Base-by-base conservation (phyloP, 2,329 filamentous ascomycete species). In the Hypoxylon rubiginosum region DNA sequence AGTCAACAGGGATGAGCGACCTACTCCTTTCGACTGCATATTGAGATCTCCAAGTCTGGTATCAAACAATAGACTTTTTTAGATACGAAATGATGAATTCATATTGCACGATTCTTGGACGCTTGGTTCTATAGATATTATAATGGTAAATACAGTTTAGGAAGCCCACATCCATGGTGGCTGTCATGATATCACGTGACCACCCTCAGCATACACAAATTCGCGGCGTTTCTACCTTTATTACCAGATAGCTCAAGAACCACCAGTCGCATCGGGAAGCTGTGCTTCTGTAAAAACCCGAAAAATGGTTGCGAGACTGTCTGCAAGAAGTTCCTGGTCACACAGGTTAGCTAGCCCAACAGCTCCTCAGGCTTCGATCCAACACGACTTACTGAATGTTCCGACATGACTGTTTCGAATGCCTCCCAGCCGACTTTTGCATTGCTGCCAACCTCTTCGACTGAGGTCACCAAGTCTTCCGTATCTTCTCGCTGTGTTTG, bases 321-420 rank as follows among this genome's bases (percentile, higher is more conserved):
- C 34, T 32, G 43, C 45, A 26, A 64, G 24, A 30, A 51, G 28
- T 45, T 55, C 34, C 61, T 64, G 21, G 8, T 51, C 13, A 11
- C 43, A 46, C 24, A 21, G 1, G 36, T 64, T 59, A 64, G 50
- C 50, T 43, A 43, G 41, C 43, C 43, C 19, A 43, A 56, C 26
- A 15, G 15, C 32, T 9, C 21, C 45, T 26, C 13, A 26, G n/a
- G 10, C 19, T 41, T 21, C 3, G 7, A 48, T 39, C 24, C 13
- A 19, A 36, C 32, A 48, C 24, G 26, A 7, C 51, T 57, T 57
- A 60, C 62, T n/a, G 51, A 50, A 4, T 60, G 9, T 15, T 52
- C n/a, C 48, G 32, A 32, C 34, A 59, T 34, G 24, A 56, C n/a
- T 6, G 15, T 51, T 3, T 56, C 28, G n/a, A 64, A 64, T 17